Evolutionary conservation across 495 filamentous ascomycete genomes (phyloP).

Genomic region (Talaromyces wortmannii): DNA sequence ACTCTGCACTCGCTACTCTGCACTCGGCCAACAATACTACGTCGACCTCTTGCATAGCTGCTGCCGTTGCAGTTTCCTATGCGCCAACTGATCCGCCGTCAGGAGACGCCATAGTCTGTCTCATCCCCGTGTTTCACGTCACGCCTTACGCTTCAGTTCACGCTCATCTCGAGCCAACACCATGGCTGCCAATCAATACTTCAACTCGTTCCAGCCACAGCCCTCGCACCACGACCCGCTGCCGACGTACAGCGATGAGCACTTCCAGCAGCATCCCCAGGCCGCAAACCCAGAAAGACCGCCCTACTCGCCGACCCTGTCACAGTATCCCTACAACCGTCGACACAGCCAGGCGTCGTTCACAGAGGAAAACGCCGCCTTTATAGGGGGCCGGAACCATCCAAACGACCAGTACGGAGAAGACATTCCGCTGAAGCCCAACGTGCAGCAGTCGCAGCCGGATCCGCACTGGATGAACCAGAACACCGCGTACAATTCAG

Average conservation of each 20-base stretch:
- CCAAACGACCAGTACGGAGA: conserved; percentile 43
- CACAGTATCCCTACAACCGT: conserved; percentile 5
- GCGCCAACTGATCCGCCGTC: too few relatives aligned
- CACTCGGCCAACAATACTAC: too few relatives aligned
- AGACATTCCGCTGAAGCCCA: conserved; percentile 42
- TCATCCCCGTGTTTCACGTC: too few relatives aligned
- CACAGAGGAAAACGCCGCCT: conserved; percentile 25
- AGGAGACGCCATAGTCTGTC: too few relatives aligned
- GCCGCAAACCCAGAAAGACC: not conserved
- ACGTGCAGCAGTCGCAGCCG: conserved; percentile 23
- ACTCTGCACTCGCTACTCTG: too few relatives aligned
- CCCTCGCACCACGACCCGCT: not conserved
- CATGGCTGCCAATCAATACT: not conserved
- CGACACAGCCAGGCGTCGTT: conserved; percentile 36
- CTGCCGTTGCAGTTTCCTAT: too few relatives aligned
- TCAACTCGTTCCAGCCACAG: not conserved
- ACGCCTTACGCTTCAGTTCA: too few relatives aligned
- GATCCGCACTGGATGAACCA: conserved; percentile 33
- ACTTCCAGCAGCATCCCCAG: not conserved
- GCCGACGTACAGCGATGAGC: not conserved
- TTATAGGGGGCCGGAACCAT: conserved; percentile 20
- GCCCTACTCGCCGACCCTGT: not conserved
- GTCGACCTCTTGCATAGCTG: too few relatives aligned
- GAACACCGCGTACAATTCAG: conserved; percentile 29
- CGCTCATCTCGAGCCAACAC: not conserved